Evolutionary conservation across 495 filamentous ascomycete genomes (phyloP).

Genomic region (Glonium stellatum): DNA sequence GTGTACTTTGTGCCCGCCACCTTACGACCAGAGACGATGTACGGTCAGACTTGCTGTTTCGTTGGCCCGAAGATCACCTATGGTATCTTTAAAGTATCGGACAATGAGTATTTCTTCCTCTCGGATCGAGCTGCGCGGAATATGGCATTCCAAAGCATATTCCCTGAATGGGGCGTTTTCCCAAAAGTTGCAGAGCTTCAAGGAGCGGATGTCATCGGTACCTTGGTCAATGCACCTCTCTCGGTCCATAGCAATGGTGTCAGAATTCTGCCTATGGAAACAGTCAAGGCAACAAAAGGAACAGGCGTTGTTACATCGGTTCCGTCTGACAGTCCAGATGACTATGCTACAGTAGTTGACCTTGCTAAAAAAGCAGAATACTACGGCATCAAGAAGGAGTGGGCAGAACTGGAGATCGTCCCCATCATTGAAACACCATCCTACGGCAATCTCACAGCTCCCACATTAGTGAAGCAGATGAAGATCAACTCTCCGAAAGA

Average conservation of each 20-base stretch:
- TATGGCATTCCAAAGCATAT: conserved; percentile 90
- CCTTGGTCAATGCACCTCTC: conserved; percentile 78
- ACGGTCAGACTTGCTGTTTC: conserved; percentile 93
- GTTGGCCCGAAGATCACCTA: conserved; percentile 89
- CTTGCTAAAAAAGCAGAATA: conserved; percentile 95
- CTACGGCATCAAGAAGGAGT: conserved; percentile 94
- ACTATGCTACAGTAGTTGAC: conserved; percentile 83
- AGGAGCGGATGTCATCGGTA: conserved; percentile 78
- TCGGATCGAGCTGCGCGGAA: conserved; percentile 86
- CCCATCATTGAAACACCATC: conserved; percentile 87
- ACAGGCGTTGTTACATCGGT: conserved; percentile 95
- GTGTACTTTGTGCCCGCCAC: conserved; percentile 75
- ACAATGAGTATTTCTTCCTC: conserved; percentile 78
- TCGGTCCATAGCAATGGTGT: conserved; percentile 80
- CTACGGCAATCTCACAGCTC: conserved; percentile 78
- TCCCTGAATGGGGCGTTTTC: conserved; percentile 65
- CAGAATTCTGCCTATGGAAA: conserved; percentile 88
- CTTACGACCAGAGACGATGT: conserved; percentile 94
- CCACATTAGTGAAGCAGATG: conserved; percentile 76
- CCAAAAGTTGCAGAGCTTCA: conserved; percentile 63
- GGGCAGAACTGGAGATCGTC: conserved; percentile 80
- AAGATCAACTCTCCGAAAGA: conserved; percentile 98
- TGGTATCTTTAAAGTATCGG: conserved; percentile 75
- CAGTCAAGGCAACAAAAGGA: conserved; percentile 83
- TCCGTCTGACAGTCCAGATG: conserved; percentile 90